phyloP scores from a whole-genome alignment of 2,329 filamentous ascomycete genomes.

The Ophiostoma sp. region DNA sequence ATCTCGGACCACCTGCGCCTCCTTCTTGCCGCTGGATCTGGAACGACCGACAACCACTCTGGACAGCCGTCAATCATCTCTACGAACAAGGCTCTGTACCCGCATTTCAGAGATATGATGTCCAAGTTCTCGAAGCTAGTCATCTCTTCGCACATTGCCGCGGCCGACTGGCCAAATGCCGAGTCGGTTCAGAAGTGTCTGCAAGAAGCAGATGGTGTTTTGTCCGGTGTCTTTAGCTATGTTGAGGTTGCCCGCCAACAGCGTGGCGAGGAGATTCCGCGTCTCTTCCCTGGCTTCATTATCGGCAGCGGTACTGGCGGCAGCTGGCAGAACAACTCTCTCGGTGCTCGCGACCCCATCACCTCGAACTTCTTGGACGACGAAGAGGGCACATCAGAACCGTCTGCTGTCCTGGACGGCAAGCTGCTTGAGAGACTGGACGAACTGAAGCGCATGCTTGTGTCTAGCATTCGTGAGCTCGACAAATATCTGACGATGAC shows the following conservation, averaged over 20 bases:
- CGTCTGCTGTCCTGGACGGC: conserved; percentile 71
- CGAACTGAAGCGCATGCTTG: conserved; percentile 79
- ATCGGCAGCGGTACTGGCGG: conserved; percentile 80
- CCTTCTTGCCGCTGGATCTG: conserved; percentile 90
- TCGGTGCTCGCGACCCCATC: conserved; percentile 66
- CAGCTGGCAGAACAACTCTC: conserved; percentile 77
- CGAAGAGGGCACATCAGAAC: conserved; percentile 70
- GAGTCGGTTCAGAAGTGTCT: conserved; percentile 95
- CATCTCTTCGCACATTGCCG: conserved; percentile 94
- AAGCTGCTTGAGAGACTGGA: conserved; percentile 80
- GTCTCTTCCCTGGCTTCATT: conserved; percentile 92
- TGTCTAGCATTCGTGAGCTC: conserved; percentile 81
- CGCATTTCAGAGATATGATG: conserved; percentile 99
- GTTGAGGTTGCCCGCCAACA: conserved; percentile 94
- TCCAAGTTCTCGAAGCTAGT: conserved; percentile 99
- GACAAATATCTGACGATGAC: conserved; percentile 78
- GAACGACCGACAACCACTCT: conserved; percentile 97
- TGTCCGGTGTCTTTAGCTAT: conserved; percentile 92
- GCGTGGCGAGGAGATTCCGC: conserved; percentile 85
- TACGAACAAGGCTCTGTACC: conserved; percentile 94
- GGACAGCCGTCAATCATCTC: conserved; percentile 99
- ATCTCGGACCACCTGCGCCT: conserved; percentile 95
- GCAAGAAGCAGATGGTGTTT: conserved; percentile 94
- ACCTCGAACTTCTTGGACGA: conserved; percentile 86
- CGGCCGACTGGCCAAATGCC: conserved; percentile 90